Base-by-base conservation (phyloP, 1,139 yeast species). In the Diutina siamensis region DNA sequence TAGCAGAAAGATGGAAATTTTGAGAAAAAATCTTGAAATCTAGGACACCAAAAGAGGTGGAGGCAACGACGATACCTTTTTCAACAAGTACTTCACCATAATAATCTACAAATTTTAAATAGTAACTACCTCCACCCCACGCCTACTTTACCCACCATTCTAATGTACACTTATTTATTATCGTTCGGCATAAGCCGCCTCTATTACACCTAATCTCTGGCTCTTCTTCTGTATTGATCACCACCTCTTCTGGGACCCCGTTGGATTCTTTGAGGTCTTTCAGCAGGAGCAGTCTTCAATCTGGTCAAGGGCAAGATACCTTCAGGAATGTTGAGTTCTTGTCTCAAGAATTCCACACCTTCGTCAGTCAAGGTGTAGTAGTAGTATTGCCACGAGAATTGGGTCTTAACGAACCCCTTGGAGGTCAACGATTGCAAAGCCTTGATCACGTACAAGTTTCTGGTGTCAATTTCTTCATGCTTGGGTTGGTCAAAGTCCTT, bases 341-440 rank as follows among this genome's bases (percentile, higher is more conserved):
- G 87, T 78, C 97, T 86, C 71, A 92, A 85, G 85, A 78, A 92
- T 69, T 88, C 96, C 58, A 94, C 94, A 82, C 99, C 99, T 76
- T 86, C 96, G 71, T 94, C 97, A 69, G 97, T 92, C 72, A 94
- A 86, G 80, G 98, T 88, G 94, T 94, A 94, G 95, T 92, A 94
- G 80, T 92, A 94, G 83, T 87, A 87, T 84, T 89, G 97, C 99
- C 99, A 92, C 65, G 98, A 92, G 84, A 92, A 92, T 77, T 89
- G 97, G 65, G 99, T 92, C 86, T 89, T 88, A 75, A 92, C 97
- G 82, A 67, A 92, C 72, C 99, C 99, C 78, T 83, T 88, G 60
- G 98, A 92, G 69, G 95, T 88, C 74, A 92, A 85, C 56, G 97
- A 89, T 80, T 92, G 99, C 74, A 92, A 83, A 68, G 98, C 97